These are phyloP conservation scores for Yamadazyma triangularis DNA, from an alignment of 1,139 yeast species.

Conservation along the genomic window DNA sequence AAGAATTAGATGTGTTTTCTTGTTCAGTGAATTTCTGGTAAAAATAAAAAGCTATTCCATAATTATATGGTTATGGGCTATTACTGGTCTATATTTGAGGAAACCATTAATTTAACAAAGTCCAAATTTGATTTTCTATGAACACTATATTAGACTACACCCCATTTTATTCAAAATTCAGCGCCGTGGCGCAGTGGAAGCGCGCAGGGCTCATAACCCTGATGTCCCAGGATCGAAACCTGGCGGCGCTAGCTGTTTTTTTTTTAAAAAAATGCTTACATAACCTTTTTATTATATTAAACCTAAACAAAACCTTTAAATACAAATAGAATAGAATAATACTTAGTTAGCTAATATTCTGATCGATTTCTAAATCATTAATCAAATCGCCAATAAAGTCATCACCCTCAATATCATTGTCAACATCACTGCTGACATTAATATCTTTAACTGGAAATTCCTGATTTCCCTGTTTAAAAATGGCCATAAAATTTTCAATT, in stretches of 20 bases:
- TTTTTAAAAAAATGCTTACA: too few species aligned
- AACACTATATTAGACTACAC: too few species aligned
- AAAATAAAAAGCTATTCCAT: too few species aligned
- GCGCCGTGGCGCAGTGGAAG: slow-evolving; percentile 99
- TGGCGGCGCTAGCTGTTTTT: slow-evolving; percentile 72
- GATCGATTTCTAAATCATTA: slow-evolving; percentile 8
- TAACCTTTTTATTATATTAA: too few species aligned
- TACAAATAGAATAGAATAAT: background rate
- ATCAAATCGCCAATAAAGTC: slow-evolving; percentile 9
- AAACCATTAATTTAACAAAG: too few species aligned
- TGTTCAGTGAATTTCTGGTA: too few species aligned
- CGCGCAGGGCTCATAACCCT: slow-evolving; percentile 99
- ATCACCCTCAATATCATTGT: slow-evolving; percentile 4
- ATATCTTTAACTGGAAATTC: slow-evolving; percentile 3
- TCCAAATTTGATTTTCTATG: too few species aligned
- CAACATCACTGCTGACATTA: slow-evolving; percentile 1
- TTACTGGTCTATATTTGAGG: too few species aligned
- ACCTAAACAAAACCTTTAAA: background rate
- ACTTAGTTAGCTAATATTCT: slow-evolving; percentile 1
- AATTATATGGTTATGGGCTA: too few species aligned
- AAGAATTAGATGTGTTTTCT: too few species aligned
- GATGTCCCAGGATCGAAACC: slow-evolving; percentile 99
- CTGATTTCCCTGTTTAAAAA: slow-evolving; percentile 4
- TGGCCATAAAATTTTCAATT: slow-evolving; percentile 4
- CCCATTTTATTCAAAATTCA: slow-evolving; percentile 9